These are phyloP conservation scores for Rhynchospora pubera DNA, from an alignment of 176 grass and related monocot genomes.

Conservation along the genomic window DNA sequence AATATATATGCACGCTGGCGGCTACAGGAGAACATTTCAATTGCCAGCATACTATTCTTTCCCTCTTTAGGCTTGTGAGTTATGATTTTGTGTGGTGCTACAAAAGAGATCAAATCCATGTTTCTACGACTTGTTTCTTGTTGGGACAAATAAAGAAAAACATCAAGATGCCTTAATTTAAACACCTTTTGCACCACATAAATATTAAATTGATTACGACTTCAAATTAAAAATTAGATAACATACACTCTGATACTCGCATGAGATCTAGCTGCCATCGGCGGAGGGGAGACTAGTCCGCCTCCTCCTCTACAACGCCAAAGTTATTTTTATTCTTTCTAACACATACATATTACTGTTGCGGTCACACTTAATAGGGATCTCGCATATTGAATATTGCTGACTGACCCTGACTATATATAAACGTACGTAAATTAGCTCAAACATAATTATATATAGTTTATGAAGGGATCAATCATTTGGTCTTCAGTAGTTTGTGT, in stretches of 20 bases:
- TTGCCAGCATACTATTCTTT: not conserved
- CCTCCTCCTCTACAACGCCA: not conserved
- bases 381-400: not conserved
- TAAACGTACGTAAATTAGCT: not conserved
- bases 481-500: not conserved
- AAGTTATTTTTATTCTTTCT: not conserved
- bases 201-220: not conserved
- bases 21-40: not conserved
- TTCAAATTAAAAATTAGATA: not conserved
- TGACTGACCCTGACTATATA: not conserved
- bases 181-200: not conserved
- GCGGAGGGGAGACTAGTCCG: conserved; percentile 7
- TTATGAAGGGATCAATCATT: too few species aligned
- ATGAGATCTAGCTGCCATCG: not conserved
- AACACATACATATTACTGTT: conserved; percentile 4
- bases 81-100: not conserved
- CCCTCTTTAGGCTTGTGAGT: not conserved
- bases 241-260: not conserved
- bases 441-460: not conserved
- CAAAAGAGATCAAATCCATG: not conserved
- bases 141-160: not conserved
- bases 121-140: not conserved
- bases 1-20: too few species aligned
- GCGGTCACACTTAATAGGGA: not conserved
- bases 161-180: not conserved